Evolutionary conservation across 805 yeast species (phyloP).

Genomic region (Nadsonia fulvescens): DNA sequence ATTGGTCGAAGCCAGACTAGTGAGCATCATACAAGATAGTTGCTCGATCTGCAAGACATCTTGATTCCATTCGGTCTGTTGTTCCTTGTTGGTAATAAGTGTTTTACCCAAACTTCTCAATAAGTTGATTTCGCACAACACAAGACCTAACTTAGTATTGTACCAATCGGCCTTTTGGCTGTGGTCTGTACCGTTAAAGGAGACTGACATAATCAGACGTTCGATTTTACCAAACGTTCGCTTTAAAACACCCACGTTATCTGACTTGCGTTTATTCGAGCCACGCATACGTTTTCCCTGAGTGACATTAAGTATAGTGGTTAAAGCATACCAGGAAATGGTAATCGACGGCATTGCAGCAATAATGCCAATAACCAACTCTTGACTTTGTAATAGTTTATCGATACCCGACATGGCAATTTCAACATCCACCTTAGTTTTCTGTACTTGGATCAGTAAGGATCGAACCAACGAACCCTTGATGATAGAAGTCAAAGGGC

Average conservation of each 20-base stretch:
- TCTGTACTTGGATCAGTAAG: conserved; percentile 79
- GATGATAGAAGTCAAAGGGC: conserved; percentile 46
- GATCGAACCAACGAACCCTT: conserved; percentile 61
- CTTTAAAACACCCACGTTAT: conserved; percentile 5
- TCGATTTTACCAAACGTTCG: conserved; percentile 41
- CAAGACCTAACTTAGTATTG: conserved; percentile 32
- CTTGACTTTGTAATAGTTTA: conserved; percentile 73
- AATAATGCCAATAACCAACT: conserved; percentile 79
- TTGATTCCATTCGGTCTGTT: conserved; percentile 36
- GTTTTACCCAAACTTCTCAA: conserved; percentile 31
- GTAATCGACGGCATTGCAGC: conserved; percentile 56
- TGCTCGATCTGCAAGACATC: conserved; percentile 43
- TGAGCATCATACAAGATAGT: too few species aligned
- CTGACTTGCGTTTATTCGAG: conserved; percentile 8
- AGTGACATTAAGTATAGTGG: conserved; percentile 5
- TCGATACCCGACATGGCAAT: conserved; percentile 84
- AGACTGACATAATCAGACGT: conserved; percentile 25
- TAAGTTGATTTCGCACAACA: conserved; percentile 48
- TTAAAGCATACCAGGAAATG: conserved; percentile 27
- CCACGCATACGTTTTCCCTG: conserved; percentile 11
- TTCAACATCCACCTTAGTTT: conserved; percentile 88
- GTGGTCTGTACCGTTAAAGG: conserved; percentile 11
- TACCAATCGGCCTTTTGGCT: conserved; percentile 13
- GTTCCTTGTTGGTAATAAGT: conserved; percentile 28
- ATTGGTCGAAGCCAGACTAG: too few species aligned